Evolutionary conservation across 257 asterid genomes (phyloP), one percentile per base, ranked within the genome.

Genomic region (Verbascum thapsus): DNA sequence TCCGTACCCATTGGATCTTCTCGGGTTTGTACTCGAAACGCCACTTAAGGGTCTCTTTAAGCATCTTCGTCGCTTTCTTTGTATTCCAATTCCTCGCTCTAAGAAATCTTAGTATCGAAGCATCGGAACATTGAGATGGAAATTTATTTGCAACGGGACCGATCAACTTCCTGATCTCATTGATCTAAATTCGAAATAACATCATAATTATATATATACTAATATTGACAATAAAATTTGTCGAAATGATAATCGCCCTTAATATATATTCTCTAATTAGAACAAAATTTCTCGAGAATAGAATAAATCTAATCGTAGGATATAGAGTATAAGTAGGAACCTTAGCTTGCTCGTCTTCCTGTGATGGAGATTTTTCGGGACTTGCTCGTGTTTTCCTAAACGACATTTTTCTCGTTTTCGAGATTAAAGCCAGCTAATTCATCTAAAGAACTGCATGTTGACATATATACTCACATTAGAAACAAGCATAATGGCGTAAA

Each of bases 41-140:
- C 95, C 95, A 86, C 70, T 77, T 81, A 12, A 83, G 23, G 17
- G 86, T 68, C 41, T 83, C 95, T 71, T 83, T 79, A 48, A 86
- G 58, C 88, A 86, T 79, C 73, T 76, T 83, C 13, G 77, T 63
- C 10, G 95, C 82, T 64, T 72, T 79, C 61, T 70, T 76, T 16
- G 83, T 49, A 58, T 75, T 81, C 81, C 81, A 81, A 69, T 77
- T 83, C 61, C 88, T 77, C 37, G 95, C 95, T 63, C 76, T 76
- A 11, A 83, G 85, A 67, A 61, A 86, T 49, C 90, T 73, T 32
- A 57, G 47, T 41, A 86, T 48, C 17, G 90, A 79, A 56, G 84
- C 80, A 16, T 83, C 83, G 3, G 81, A 73, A 66, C 79, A 74
- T 26, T 81, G 60, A 18, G 47, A 35, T 2, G 81, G 78, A 52